Percentiles rank a stretch among this genome's conserved stretches.
Evolutionary conservation across 768 basidiomycete species (phyloP).

Genomic region (Trametes cingulata): DNA sequence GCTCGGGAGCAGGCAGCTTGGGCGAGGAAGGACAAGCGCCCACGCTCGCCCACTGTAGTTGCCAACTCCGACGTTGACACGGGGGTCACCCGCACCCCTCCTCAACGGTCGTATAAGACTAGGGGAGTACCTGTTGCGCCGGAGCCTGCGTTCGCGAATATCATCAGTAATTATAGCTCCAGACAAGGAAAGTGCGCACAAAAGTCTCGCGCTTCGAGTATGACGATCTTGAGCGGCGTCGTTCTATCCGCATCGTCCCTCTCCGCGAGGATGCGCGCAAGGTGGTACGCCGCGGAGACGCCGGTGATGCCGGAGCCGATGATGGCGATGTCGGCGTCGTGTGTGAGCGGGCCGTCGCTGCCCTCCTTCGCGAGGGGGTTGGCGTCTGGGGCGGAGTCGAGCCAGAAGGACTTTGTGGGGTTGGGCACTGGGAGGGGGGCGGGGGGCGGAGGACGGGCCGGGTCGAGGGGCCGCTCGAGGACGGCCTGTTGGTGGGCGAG

Average conservation of each 20-base stretch:
- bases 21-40: neutral
- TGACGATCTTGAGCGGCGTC: slow-evolving; percentile 51
- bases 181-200: slow-evolving; percentile 48
- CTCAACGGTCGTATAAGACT: no score
- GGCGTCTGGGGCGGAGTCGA: slow-evolving; percentile 50
- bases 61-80: no score
- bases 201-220: slow-evolving; percentile 86
- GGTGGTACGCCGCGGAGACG: slow-evolving; percentile 71
- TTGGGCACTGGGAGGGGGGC: slow-evolving; percentile 55
- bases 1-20: no score
- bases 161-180: neutral
- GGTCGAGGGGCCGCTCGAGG: slow-evolving; percentile 15
- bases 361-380: slow-evolving; percentile 72
- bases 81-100: no score
- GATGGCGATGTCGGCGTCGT: slow-evolving; percentile 72
- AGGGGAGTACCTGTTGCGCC: slow-evolving; percentile 66
- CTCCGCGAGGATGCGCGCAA: slow-evolving; percentile 40
- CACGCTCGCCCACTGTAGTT: no score
- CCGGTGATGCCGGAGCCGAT: slow-evolving; percentile 84
- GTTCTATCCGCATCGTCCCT: slow-evolving; percentile 10
- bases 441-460: slow-evolving; percentile 1
- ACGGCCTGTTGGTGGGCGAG: slow-evolving; percentile 20
- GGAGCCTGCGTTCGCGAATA: slow-evolving; percentile 47
- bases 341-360: slow-evolving; percentile 59
- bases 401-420: slow-evolving; percentile 77